Base-by-base conservation (phyloP, 148 eudicot species). In the Polygonum aviculare region DNA sequence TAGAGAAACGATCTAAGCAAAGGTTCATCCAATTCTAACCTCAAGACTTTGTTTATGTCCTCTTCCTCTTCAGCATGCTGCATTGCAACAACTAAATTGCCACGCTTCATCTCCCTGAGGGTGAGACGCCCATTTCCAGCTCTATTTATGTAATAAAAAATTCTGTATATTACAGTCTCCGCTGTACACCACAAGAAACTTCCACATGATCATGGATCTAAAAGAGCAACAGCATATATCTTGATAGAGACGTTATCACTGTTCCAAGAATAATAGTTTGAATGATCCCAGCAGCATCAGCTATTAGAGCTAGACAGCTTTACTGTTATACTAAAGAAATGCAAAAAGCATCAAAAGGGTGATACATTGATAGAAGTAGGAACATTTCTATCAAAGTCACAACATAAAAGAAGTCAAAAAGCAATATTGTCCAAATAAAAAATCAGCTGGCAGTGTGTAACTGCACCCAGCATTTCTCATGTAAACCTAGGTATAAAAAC, bases 51-150 rank as follows among this genome's bases (percentile, higher is more conserved):
- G 85, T 94, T 94, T 54, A 94, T 94, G 78, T 94, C 98, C 82
- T 94, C 98, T 85, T 92, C 98, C 76, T 94, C 98, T 80, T 94
- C 98, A 52, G 97, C 97, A 87, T 92, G 98, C 80, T 87, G 97
- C 97, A 94, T 92, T 76, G 97, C 97, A 86, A 88, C 86, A 83
- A 94, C 75, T 76, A 94, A 80, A 80, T 94, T 85, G 76, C 97
- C 94, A 76, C 95, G 92, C 77, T 86, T 94, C 83, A 94, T 90
- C 92, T 94, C 98, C 86, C 86, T 87, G 74, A 94, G 96, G 50
- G 97, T 92, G 77, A 94, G 87, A 70, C 83, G 91, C 78, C 98
- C 93, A 77, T 94, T 92, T 77, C 97, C 93, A 50, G 87, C 85
- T 90, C 98, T 89, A 87, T 94, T 94, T 85, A 94, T 84, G 82